Base-by-base conservation (phyloP, 441 rosid genomes). In the Pelargonium citronellum region DNA sequence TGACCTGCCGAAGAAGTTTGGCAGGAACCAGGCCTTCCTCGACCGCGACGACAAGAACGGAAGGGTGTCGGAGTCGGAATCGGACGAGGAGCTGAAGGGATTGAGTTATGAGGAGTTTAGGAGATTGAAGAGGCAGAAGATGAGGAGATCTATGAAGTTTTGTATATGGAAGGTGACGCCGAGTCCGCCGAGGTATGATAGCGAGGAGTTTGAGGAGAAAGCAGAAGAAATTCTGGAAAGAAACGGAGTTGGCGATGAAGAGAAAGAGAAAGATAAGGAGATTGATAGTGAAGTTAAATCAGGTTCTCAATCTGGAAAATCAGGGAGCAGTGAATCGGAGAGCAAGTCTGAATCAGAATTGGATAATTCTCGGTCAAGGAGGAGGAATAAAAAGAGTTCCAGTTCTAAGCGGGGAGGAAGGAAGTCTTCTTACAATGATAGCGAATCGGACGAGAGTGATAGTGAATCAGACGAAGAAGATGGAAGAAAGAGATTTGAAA, bases 161-260 rank as follows among this genome's bases (percentile, higher is more conserved):
- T 91, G 95, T 75, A 78, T 94, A 12, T 94, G 99, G 97, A 76
- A 73, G 68, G 81, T 81, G 57, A 85, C 98, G 1, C 97, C 97
- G 53, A 93, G 96, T 80, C 98, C 98, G 15, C 89, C 91, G 19
- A 80, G 97, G 82, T 73, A 75, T 20, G 84, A 73, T 15, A 86
- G 83, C 7, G 79, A 74, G 3, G 78, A 72, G 1, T 73, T 78
- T 10, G 95, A 85, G 71, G 86, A 68, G 37, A 83, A 81, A 64
- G 63, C 67, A 46, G 87, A 75, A 10, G 84, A 86, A 64, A 69
- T 74, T 77, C 51, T 58, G 11, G 78, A 81, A n/a, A n/a, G n/a
- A n/a, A n/a, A n/a, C n/a, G n/a, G n/a, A n/a, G n/a, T n/a, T 69
- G 69, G 15, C 1, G 76, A 55, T 5, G 79, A 39, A 11, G 78